Conservation (phyloP, 345 rosid genomes). For the Hevea brasiliensis region DNA sequence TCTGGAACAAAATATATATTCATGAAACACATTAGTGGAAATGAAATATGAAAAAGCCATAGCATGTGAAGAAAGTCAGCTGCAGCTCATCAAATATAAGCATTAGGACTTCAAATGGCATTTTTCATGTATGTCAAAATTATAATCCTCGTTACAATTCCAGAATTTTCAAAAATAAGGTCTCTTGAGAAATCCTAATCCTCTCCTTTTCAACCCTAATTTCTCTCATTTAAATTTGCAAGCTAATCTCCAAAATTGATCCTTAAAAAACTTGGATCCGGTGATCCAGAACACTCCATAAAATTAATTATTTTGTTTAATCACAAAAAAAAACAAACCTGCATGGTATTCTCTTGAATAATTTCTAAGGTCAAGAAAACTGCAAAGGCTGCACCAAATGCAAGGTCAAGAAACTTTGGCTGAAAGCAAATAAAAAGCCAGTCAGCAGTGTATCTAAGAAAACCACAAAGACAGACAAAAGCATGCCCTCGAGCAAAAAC, state of each 20-base stretch:
- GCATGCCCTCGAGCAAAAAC: too few species aligned
- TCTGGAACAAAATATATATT: slow-evolving; percentile 38
- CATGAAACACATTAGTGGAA: too few species aligned
- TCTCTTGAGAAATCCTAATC: not conserved
- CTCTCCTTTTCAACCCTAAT: not conserved
- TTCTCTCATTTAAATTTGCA: not conserved
- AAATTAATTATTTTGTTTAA: not conserved
- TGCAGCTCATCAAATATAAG: too few species aligned
- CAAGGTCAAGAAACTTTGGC: slow-evolving; percentile 94
- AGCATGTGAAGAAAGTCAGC: too few species aligned
- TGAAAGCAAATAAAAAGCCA: slow-evolving; percentile 44
- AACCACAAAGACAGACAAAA: not conserved
- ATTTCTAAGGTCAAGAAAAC: slow-evolving; percentile 79
- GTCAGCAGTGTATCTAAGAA: slow-evolving; percentile 14
- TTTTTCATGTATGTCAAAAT: not conserved
- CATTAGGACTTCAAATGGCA: not conserved
- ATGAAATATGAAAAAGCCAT: not conserved
- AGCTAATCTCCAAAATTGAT: not conserved
- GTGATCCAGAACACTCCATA: not conserved
- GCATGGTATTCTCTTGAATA: slow-evolving; percentile 64
- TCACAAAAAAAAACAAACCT: not conserved
- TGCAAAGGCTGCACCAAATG: slow-evolving; percentile 92
- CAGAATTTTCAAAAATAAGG: not conserved
- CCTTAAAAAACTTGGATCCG: not conserved
- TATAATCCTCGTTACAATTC: not conserved